A percentile compares a stretch with the other conserved stretches of the same genome.
Evolutionary conservation across 1,284 basidiomycete genomes (phyloP).

Genomic region (Moniliella sp.): DNA sequence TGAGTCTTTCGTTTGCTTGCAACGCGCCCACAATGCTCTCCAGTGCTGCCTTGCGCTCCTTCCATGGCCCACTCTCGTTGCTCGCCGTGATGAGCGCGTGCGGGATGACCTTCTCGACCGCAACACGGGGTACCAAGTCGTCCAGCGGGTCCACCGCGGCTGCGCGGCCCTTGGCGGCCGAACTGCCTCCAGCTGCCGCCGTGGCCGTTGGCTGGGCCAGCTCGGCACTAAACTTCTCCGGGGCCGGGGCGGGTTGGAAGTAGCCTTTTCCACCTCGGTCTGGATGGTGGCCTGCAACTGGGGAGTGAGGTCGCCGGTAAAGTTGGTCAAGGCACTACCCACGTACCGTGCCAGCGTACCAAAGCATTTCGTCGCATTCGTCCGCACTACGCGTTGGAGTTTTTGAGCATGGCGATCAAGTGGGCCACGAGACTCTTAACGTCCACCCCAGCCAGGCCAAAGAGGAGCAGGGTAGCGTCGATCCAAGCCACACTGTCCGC

Average conservation of each 20-base stretch:
- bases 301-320: conserved; percentile 84
- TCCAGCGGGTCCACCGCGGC: conserved; percentile 38
- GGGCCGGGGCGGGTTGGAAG: conserved; percentile 61
- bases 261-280: conserved; percentile 80
- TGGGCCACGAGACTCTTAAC: conserved; percentile 72
- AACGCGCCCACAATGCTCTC: conserved; percentile 63
- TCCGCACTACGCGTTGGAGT: conserved; percentile 85
- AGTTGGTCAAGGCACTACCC: conserved; percentile 66
- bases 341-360: conserved; percentile 80
- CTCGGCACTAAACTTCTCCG: conserved; percentile 36
- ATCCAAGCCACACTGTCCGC: conserved; percentile 80
- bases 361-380: conserved; percentile 77
- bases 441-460: conserved; percentile 68
- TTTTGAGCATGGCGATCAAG: conserved; percentile 68
- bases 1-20: conserved; percentile 73
- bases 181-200: conserved; percentile 52
- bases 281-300: conserved; percentile 77
- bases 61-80: conserved; percentile 81
- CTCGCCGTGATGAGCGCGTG: conserved; percentile 67
- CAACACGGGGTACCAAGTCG: conserved; percentile 77
- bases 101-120: conserved; percentile 66
- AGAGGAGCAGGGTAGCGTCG: conserved; percentile 67
- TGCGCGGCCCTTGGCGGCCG: conserved; percentile 13
- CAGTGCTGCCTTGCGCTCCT: conserved; percentile 81
- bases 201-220: conserved; percentile 36